phyloP scores from a whole-genome alignment of 257 asterid species.

The Rehmannia glutinosa region DNA sequence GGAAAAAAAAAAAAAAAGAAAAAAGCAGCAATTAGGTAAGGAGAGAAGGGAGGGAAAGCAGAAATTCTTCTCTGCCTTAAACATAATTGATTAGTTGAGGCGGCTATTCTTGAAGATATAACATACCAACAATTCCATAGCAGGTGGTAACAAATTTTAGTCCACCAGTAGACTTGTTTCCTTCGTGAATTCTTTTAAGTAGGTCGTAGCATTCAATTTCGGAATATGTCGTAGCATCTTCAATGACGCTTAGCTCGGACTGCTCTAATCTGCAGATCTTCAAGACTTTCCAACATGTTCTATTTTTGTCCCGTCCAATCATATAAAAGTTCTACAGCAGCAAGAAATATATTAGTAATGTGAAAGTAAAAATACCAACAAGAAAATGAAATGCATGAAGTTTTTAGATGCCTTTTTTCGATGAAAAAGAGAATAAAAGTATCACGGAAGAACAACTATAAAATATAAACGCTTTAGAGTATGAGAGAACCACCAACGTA shows the following conservation, averaged over 20 bases:
- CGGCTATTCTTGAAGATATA: background rate
- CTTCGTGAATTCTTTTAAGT: conserved; percentile 65
- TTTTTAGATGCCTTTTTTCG: background rate
- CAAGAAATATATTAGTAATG: conserved; percentile 4
- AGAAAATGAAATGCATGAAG: background rate
- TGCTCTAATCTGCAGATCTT: conserved; percentile 76
- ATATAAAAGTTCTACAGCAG: conserved; percentile 69
- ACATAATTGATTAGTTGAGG: background rate
- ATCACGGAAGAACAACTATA: background rate
- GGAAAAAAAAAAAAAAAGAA: background rate
- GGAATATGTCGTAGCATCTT: conserved; percentile 71
- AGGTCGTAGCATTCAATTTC: conserved; percentile 69
- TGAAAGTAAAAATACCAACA: background rate
- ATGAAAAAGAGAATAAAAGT: background rate
- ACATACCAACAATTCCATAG: conserved; percentile 90
- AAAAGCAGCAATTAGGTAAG: background rate
- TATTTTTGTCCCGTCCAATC: conserved; percentile 75
- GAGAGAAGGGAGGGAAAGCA: too few species aligned
- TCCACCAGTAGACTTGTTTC: conserved; percentile 85
- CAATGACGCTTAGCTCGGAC: conserved; percentile 56
- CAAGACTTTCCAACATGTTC: conserved; percentile 74
- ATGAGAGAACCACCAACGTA: background rate
- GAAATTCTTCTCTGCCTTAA: background rate
- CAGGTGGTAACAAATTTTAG: conserved; percentile 73
- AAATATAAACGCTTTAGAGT: background rate